Percentiles rank a stretch among this genome's conserved stretches.
Conservation (phyloP, 2,329 filamentous ascomycete species). For the Aspergillus spinulosporus region DNA sequence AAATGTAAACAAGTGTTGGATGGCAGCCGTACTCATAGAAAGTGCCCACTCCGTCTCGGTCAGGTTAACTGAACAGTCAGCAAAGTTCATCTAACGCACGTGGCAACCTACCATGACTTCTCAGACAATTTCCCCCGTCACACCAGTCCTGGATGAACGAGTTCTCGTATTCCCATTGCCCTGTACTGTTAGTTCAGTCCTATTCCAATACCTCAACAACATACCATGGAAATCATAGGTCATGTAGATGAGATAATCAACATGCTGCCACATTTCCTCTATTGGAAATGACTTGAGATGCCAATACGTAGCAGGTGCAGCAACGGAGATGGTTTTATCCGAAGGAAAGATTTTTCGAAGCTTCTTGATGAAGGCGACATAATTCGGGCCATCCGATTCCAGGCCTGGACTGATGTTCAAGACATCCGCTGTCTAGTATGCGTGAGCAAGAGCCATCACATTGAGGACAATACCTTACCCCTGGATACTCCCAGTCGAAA, state of each 20-base stretch:
- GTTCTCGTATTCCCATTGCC: constrained; percentile 20
- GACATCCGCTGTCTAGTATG: background rate
- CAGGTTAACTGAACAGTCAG: constrained; percentile 12
- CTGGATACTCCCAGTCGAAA: constrained; percentile 18
- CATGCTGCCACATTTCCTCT: constrained; percentile 24
- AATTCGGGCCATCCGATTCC: constrained; percentile 36
- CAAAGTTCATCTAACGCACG: background rate
- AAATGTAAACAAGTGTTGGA: background rate
- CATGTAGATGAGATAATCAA: constrained; percentile 42
- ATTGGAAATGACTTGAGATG: constrained; percentile 35
- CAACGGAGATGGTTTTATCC: constrained; percentile 26
- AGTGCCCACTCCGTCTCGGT: constrained; percentile 14
- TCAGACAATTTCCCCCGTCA: constrained; percentile 35
- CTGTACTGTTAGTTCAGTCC: background rate
- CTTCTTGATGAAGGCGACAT: constrained; percentile 34
- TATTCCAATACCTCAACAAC: background rate
- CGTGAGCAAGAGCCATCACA: background rate
- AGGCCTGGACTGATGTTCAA: no score
- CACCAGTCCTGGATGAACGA: constrained; percentile 25
- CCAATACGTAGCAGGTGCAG: constrained; percentile 34
- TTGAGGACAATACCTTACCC: background rate
- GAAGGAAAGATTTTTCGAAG: constrained; percentile 24
- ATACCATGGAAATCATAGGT: constrained; percentile 39
- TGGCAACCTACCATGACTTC: constrained; percentile 32
- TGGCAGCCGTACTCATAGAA: constrained; percentile 5